A percentile compares a stretch with the other conserved stretches of the same genome.
Evolutionary conservation across 2,329 filamentous ascomycete genomes (phyloP).

Genomic region (Neofusicoccum cordaticola): DNA sequence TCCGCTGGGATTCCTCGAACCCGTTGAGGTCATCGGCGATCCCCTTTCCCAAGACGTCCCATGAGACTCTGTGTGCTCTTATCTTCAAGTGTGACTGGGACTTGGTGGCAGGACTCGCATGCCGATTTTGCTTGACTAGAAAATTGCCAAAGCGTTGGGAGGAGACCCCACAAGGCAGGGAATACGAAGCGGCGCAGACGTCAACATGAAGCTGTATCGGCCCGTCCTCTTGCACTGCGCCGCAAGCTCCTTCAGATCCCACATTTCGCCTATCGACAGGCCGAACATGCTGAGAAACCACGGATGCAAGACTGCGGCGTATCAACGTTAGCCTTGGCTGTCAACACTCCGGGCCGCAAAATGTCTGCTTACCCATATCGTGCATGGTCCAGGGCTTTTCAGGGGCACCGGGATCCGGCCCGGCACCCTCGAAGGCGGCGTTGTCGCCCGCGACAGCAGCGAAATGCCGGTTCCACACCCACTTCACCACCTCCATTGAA

Average conservation of each 20-base stretch:
- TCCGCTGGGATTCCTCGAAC: too few relatives aligned
- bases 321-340: conserved; percentile 17
- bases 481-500: conserved; percentile 22
- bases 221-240: conserved; percentile 36
- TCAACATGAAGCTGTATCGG: conserved; percentile 46
- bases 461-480: conserved; percentile 30
- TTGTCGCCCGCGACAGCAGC: conserved; percentile 35
- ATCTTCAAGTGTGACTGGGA: too few relatives aligned
- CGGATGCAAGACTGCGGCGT: conserved; percentile 31
- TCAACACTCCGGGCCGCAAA: not conserved
- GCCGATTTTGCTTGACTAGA: conserved; percentile 21
- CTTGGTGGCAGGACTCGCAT: too few relatives aligned
- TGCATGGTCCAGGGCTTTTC: not conserved
- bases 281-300: conserved; percentile 39
- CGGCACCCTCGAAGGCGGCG: conserved; percentile 32
- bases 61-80: too few relatives aligned
- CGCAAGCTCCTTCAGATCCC: conserved; percentile 42
- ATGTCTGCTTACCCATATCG: not conserved
- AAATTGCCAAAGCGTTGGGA: conserved; percentile 33
- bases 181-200: conserved; percentile 44
- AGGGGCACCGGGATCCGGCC: conserved; percentile 21
- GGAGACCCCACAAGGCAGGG: conserved; percentile 36
- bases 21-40: too few relatives aligned
- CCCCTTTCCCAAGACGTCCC: too few relatives aligned
- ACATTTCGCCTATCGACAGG: conserved; percentile 47